Percentiles rank a stretch among this genome's conserved stretches.
These are phyloP conservation scores for Boletus eberwhitei DNA, from an alignment of 768 basidiomycete genomes.

Conservation along the genomic window DNA sequence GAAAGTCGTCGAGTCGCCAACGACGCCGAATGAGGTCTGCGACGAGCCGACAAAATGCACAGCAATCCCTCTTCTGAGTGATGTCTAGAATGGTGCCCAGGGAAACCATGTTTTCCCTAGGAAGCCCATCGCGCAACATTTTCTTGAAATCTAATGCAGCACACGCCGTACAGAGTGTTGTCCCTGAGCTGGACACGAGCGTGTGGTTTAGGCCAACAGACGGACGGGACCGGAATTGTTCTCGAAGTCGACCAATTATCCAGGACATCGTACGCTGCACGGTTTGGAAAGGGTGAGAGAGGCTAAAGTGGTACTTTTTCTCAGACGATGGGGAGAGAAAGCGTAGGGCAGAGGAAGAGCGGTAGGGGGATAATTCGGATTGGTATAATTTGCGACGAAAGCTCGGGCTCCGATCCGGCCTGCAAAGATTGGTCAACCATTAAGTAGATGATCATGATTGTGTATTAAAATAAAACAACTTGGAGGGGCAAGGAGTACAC, in stretches of 20 bases:
- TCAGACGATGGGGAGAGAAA: neutral
- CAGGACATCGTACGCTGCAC: neutral
- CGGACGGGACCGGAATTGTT: neutral
- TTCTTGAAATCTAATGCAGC: slow-evolving; percentile 4
- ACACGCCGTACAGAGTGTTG: slow-evolving; percentile 12
- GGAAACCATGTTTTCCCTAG: neutral
- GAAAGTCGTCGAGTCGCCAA: slow-evolving; percentile 17
- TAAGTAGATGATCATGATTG: neutral
- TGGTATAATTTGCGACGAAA: no score
- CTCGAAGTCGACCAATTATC: slow-evolving; percentile 3
- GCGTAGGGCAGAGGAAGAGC: slow-evolving; percentile 4
- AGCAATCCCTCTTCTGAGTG: neutral
- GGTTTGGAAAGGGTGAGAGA: neutral
- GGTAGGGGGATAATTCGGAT: neutral
- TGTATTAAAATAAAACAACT: neutral
- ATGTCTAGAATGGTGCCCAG: slow-evolving; percentile 13
- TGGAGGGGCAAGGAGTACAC: neutral
- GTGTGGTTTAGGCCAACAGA: neutral
- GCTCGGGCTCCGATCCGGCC: neutral
- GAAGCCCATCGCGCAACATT: slow-evolving; percentile 15
- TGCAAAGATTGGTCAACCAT: neutral
- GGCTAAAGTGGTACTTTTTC: neutral
- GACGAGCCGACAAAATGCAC: slow-evolving; percentile 17
- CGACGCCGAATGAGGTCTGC: slow-evolving; percentile 3
- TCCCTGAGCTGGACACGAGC: neutral